Base-by-base conservation (phyloP, 176 grass and related monocot genomes). In the Leersia perrieri region DNA sequence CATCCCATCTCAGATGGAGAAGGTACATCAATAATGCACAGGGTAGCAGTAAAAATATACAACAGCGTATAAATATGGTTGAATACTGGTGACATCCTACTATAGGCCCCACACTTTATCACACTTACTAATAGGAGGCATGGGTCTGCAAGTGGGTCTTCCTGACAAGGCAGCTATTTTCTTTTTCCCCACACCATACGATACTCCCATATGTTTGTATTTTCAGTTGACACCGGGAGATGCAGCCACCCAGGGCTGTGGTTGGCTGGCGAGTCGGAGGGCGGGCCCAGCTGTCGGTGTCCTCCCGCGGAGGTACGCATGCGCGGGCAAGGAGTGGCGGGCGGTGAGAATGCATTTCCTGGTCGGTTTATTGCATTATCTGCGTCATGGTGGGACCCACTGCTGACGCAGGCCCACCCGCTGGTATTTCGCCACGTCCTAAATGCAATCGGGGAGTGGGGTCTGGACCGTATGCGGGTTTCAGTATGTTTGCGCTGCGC, bases 361-460 rank as follows among this genome's bases (percentile, higher is more conserved):
- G 27, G 33, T 0, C 1, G 5, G 30, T 22, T 47, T 67, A 53
- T 49, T 58, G 1, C 3, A 60, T 67, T 29, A 28, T 42, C 30
- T 6, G 34, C 83, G 88, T 90, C 88, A 90, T 0, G 0, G 6
- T 51, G 35, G 66, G 35, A 0, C 31, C 78, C 73, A 0, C 3
- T 0, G 73, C 5, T 90, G 88, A 86, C 79, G 88, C 35, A 36
- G 72, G 42, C n/a, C 58, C 66, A 77, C 13, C 77, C 82, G 7
- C 15, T 82, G 20, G 2, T 0, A 3, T 60, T 4, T 30, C 36
- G 83, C 67, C 83, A 89, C 78, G 88, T 86, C 49, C 0, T 11
- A 0, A 22, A 75, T 60, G 39, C 1, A 14, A 69, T 51, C 70
- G 10, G 7, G 16, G 6, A n/a, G 5, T 15, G 20, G 55, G 30